These are phyloP conservation scores for Emergomyces africanus DNA, from an alignment of 2,329 filamentous ascomycete species.

Conservation along the genomic window DNA sequence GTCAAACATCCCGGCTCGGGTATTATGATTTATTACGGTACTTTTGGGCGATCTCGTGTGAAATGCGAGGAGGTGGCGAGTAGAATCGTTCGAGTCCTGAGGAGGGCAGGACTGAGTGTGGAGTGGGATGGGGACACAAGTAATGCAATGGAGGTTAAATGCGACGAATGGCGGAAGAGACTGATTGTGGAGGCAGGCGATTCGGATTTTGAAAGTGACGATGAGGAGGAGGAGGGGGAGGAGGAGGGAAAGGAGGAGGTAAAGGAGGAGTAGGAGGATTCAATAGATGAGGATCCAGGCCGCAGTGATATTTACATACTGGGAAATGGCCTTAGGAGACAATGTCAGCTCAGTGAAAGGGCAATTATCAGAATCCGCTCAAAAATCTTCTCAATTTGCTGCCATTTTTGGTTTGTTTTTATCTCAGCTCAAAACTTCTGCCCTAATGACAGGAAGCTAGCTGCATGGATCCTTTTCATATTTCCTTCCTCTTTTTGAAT, in stretches of 20 bases:
- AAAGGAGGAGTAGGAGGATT: background rate
- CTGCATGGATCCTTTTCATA: background rate
- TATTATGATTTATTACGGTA: background rate
- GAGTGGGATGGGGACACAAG: background rate
- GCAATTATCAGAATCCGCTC: background rate
- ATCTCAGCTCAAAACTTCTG: no score
- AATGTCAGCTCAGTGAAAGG: background rate
- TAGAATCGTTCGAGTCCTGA: background rate
- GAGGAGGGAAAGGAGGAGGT: background rate
- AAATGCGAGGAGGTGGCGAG: background rate
- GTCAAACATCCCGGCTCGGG: background rate
- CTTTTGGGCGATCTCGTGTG: background rate
- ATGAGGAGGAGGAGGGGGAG: background rate
- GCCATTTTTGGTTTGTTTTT: no score
- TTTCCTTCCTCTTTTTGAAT: background rate
- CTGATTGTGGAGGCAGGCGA: background rate
- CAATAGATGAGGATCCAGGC: no score
- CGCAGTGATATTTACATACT: no score
- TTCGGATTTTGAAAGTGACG: background rate
- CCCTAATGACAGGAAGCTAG: background rate
- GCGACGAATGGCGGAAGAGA: background rate
- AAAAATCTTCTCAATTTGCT: background rate
- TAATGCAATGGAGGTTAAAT: background rate
- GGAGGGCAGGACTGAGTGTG: background rate
- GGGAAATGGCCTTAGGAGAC: no score